Evolutionary conservation across 352 stramenopile genomes (phyloP), one percentile per base, ranked within the genome.

Genomic region (Phytophthora syringae): DNA sequence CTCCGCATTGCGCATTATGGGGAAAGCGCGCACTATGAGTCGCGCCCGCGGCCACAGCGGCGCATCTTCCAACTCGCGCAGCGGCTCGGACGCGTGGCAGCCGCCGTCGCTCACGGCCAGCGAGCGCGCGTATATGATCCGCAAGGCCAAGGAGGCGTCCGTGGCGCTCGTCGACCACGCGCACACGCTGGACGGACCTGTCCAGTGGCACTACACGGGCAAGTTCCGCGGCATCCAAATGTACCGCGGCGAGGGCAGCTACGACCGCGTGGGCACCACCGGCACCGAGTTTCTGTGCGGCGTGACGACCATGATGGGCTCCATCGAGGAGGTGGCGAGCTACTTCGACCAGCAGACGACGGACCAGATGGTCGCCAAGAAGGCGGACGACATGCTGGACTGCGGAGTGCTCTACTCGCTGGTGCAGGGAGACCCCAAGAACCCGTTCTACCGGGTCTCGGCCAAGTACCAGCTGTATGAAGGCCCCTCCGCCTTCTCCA

Each of bases 211-310:
- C 32, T 91, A 90, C 69, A 88, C 80, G 25, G 84, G 84, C 54
- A 90, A 90, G 50, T 85, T 86, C 50, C 77, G 70, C 30, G 82
- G 82, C 42, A 91, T 93, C 56, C 82, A 90, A 43, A 93, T 93
- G 82, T 93, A 91, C 62, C 78, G 82, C n/a, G 84, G 84, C 24
- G 82, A 93, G 71, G 82, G 80, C 52, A 80, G 79, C 43, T 73
- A 76, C 44, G 70, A 79, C 39, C 64, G 65, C 39, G 50, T 52
- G 25, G 51, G 63, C 18, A 72, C 62, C 3, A 48, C 58, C n/a
- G 67, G 69, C 21, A 86, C 81, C 13, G 80, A 93, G 53, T 93
- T 83, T 56, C 54, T 93, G 7, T 93, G 84, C 59, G 84, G 84
- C 16, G 82, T 91, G 42, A 91, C 82, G 7, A 91, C 84, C 39